Evolutionary conservation across 768 basidiomycete genomes (phyloP).

Genomic region (Cubamyces sp.): DNA sequence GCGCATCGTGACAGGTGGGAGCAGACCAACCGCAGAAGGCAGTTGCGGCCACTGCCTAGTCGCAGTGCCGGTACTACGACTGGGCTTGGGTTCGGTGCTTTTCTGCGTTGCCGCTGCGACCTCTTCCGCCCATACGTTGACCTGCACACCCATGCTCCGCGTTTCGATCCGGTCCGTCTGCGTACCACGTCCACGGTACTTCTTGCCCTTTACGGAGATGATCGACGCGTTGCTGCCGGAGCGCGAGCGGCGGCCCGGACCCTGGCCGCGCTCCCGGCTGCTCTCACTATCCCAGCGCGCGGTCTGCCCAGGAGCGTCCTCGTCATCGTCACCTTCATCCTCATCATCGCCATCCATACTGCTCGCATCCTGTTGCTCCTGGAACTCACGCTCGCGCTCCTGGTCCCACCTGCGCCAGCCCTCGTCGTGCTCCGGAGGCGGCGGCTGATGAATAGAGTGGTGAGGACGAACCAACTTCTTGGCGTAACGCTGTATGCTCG

Average conservation of each 20-base stretch:
- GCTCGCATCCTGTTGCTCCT: conserved; percentile 62
- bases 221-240: conserved; percentile 40
- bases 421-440: conserved; percentile 51
- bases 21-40: conserved; percentile 19
- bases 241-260: conserved; percentile 28
- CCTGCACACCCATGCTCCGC: conserved; percentile 64
- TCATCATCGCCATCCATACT: conserved; percentile 86
- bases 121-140: conserved; percentile 33
- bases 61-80: conserved; percentile 13
- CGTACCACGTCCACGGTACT: conserved; percentile 69
- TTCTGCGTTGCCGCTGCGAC: conserved; percentile 18
- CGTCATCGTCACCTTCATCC: conserved; percentile 68
- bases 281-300: conserved; percentile 24
- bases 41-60: conserved; percentile 19
- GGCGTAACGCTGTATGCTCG: conserved; percentile 80
- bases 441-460: conserved; percentile 44
- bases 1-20: conserved; percentile 31
- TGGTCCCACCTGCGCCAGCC: conserved; percentile 38
- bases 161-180: conserved; percentile 67
- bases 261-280: conserved; percentile 25
- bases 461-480: conserved; percentile 58
- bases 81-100: conserved; percentile 13
- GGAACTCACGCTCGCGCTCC: conserved; percentile 48
- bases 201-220: conserved; percentile 47
- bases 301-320: conserved; percentile 10